Evolutionary conservation across 768 basidiomycete species (phyloP).

Genomic region (Pleurotus pulmonarius): DNA sequence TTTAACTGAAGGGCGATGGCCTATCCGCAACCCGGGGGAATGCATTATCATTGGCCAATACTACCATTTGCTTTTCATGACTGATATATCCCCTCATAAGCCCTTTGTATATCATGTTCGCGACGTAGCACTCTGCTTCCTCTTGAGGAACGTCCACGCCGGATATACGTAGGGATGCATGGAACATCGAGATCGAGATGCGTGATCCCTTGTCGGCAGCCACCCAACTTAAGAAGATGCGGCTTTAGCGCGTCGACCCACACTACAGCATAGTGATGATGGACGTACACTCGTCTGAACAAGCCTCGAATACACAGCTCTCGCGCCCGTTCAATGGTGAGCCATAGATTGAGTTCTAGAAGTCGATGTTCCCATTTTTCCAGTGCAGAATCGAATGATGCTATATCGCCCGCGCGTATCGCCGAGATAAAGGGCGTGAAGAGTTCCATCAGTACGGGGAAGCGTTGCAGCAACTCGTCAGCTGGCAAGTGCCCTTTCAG

Average conservation of each 20-base stretch:
- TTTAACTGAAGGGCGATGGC: slow-evolving; percentile 43
- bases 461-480: slow-evolving; percentile 59
- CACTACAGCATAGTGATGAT: slow-evolving; percentile 1
- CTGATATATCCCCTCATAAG: slow-evolving; percentile 95
- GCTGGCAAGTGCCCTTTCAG: slow-evolving; percentile 87
- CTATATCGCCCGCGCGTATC: slow-evolving; percentile 72
- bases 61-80: slow-evolving; percentile 93
- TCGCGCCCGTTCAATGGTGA: slow-evolving; percentile 83
- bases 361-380: slow-evolving; percentile 67
- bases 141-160: slow-evolving; percentile 68
- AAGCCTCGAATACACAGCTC: slow-evolving; percentile 83
- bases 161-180: slow-evolving; percentile 66
- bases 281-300: slow-evolving; percentile 68
- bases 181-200: slow-evolving; percentile 80
- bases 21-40: slow-evolving; percentile 76
- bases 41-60: slow-evolving; percentile 73
- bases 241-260: too few relatives aligned
- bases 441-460: slow-evolving; percentile 67
- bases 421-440: slow-evolving; percentile 81
- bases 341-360: slow-evolving; percentile 83
- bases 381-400: slow-evolving; percentile 77
- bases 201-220: slow-evolving; percentile 68
- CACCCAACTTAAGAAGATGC: slow-evolving; percentile 61
- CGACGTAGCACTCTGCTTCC: slow-evolving; percentile 91
- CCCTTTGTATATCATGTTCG: slow-evolving; percentile 93